phyloP scores from a whole-genome alignment of 768 basidiomycete species.

The Tricholoma saponaceum region DNA sequence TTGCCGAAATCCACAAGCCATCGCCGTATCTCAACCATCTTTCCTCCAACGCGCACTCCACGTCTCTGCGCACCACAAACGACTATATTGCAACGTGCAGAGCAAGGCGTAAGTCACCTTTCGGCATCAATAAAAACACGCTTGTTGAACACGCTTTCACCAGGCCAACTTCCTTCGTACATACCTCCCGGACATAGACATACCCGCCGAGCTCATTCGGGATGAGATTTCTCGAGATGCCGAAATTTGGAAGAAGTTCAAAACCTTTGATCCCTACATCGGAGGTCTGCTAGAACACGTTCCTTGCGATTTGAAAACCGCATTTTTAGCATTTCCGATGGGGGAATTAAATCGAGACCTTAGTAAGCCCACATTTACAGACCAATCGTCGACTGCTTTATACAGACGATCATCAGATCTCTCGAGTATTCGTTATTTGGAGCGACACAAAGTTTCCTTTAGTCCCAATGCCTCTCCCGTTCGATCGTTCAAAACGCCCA shows the following conservation, averaged over 20 bases:
- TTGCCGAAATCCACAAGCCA: background rate
- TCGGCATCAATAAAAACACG: background rate
- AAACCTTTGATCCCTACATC: slow-evolving; percentile 50
- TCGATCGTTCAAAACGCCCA: slow-evolving; percentile 59
- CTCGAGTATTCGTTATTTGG: slow-evolving; percentile 25
- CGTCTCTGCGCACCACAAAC: slow-evolving; percentile 24
- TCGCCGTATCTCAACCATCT: slow-evolving; percentile 37
- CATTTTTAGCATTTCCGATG: slow-evolving; percentile 55
- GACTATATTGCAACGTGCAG: slow-evolving; percentile 46
- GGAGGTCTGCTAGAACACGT: slow-evolving; percentile 52
- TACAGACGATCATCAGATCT: slow-evolving; percentile 7
- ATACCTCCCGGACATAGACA: slow-evolving; percentile 67
- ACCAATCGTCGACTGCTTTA: background rate
- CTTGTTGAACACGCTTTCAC: background rate
- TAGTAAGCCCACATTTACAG: slow-evolving; percentile 39
- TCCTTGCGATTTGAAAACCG: slow-evolving; percentile 15
- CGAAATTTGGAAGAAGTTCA: slow-evolving; percentile 25
- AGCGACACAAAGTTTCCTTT: slow-evolving; percentile 23
- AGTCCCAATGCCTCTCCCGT: slow-evolving; percentile 38
- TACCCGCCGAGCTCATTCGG: slow-evolving; percentile 64
- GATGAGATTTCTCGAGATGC: slow-evolving; percentile 50
- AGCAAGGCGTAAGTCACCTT: slow-evolving; percentile 56
- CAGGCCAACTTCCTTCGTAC: slow-evolving; percentile 73
- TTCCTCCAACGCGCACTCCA: slow-evolving; percentile 52
- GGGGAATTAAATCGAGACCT: slow-evolving; percentile 56